These are phyloP conservation scores for Myochromella boudieri DNA, from an alignment of 768 basidiomycete species.

Conservation along the genomic window DNA sequence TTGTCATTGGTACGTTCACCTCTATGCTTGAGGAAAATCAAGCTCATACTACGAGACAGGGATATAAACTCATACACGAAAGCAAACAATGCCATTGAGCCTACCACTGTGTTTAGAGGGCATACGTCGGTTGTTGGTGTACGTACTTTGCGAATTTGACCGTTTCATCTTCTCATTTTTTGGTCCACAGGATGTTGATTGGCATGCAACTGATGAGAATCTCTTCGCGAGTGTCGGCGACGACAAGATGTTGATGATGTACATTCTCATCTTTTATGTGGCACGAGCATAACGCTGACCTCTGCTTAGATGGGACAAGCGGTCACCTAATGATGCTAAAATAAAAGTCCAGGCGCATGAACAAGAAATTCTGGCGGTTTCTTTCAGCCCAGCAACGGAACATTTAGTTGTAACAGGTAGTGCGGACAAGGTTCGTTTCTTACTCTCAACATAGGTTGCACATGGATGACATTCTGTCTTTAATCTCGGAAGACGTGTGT, in stretches of 20 bases:
- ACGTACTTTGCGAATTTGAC: conserved; percentile 27
- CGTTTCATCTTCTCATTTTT: conserved; percentile 1
- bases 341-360: conserved; percentile 83
- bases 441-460: not conserved
- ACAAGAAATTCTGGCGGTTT: conserved; percentile 86
- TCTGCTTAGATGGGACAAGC: conserved; percentile 83
- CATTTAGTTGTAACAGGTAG: conserved; percentile 88
- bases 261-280: conserved; percentile 4
- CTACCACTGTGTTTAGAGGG: conserved; percentile 79
- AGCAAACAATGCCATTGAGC: conserved; percentile 76
- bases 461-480: not conserved
- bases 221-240: conserved; percentile 95
- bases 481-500: conserved; percentile 63
- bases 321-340: conserved; percentile 67
- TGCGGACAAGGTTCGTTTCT: conserved; percentile 75
- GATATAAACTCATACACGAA: conserved; percentile 90
- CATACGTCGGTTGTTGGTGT: conserved; percentile 93
- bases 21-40: not conserved
- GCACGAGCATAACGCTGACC: not conserved
- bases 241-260: conserved; percentile 94
- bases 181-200: conserved; percentile 87
- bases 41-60: conserved; percentile 46
- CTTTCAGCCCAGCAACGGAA: conserved; percentile 83
- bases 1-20: conserved; percentile 75
- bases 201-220: conserved; percentile 82